Conservation (phyloP, 331 rosid genomes). For the Rhamnella rubrinervis region DNA sequence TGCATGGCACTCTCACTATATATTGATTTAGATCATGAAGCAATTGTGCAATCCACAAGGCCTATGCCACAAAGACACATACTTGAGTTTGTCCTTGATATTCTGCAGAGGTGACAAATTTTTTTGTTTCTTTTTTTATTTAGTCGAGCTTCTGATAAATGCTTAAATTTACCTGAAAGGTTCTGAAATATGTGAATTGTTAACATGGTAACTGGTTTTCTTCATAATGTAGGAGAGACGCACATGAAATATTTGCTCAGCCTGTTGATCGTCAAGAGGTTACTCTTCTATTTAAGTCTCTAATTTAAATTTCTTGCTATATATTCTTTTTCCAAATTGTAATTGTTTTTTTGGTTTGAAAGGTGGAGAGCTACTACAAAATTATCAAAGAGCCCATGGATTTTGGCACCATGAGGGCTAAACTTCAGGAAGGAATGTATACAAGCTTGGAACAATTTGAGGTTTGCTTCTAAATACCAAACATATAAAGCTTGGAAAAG, state of each 20-base stretch:
- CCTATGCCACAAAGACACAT: slow-evolving; percentile 20
- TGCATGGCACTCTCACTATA: not conserved
- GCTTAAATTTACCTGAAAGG: not conserved
- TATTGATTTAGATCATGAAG: slow-evolving; percentile 18
- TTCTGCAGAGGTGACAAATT: slow-evolving; percentile 45
- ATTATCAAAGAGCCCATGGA: slow-evolving; percentile 64
- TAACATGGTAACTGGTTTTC: not conserved
- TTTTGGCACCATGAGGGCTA: slow-evolving; percentile 60
- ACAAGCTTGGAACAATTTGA: slow-evolving; percentile 41
- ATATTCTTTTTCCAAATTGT: not conserved
- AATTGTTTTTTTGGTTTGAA: slow-evolving; percentile 3
- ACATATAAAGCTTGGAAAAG: not conserved
- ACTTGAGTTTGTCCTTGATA: slow-evolving; percentile 41
- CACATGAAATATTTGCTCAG: slow-evolving; percentile 29
- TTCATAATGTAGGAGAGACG: slow-evolving; percentile 39
- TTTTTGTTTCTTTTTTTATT: not conserved
- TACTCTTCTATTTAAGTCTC: not conserved
- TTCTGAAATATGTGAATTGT: not conserved
- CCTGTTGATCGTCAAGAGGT: slow-evolving; percentile 50
- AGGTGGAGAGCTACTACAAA: slow-evolving; percentile 34
- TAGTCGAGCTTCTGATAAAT: not conserved
- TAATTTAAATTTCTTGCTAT: not conserved
- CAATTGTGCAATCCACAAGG: slow-evolving; percentile 10
- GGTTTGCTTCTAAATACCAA: slow-evolving; percentile 31
- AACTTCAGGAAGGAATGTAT: slow-evolving; percentile 44